Percentiles rank a stretch among this genome's conserved stretches.
Conservation (phyloP, 495 filamentous ascomycete genomes). For the Aspergillus avenaceus region DNA sequence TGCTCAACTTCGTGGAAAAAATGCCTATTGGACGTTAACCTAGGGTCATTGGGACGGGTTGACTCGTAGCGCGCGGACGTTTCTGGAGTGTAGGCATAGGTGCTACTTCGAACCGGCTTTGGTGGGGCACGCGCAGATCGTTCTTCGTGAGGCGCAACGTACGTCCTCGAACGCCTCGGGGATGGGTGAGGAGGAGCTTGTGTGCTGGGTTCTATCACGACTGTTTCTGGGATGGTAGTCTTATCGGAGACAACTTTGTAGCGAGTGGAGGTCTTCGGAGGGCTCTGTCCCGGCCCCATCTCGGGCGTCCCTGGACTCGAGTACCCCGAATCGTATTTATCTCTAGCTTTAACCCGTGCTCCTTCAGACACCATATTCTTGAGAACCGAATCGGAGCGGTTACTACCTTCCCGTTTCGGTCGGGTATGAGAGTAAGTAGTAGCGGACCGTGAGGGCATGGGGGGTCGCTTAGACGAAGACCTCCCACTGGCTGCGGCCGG, state of each 20-base stretch:
- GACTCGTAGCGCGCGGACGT: constrained; percentile 5
- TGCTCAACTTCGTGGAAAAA: constrained; percentile 16
- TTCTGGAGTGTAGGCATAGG: constrained; percentile 16
- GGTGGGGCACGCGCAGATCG: constrained; percentile 2
- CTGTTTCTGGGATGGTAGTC: constrained; percentile 20
- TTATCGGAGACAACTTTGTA: constrained; percentile 30
- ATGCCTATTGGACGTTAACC: constrained; percentile 6
- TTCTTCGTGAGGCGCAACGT: constrained; percentile 17
- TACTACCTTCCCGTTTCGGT: constrained; percentile 22
- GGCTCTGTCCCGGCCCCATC: constrained; percentile 20
- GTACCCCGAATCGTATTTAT: constrained; percentile 44
- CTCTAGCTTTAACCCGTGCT: constrained; percentile 20
- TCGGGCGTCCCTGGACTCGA: constrained; percentile 43
- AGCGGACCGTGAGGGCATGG: constrained; percentile 28
- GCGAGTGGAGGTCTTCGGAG: constrained; percentile 31
- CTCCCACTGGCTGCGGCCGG: constrained; percentile 24
- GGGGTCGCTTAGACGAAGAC: constrained; percentile 21
- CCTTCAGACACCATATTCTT: constrained; percentile 20
- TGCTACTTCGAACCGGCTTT: constrained; percentile 15
- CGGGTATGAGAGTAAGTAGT: constrained; percentile 24
- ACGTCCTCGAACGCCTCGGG: constrained; percentile 12
- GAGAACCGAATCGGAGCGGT: constrained; percentile 19
- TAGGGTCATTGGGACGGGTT: neutral
- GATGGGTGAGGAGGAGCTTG: constrained; percentile 19
- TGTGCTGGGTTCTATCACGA: constrained; percentile 31